Percentiles rank a stretch among this genome's conserved stretches.
Evolutionary conservation across 108 stramenopile genomes (phyloP).

Genomic region (Cyclotella atomus): DNA sequence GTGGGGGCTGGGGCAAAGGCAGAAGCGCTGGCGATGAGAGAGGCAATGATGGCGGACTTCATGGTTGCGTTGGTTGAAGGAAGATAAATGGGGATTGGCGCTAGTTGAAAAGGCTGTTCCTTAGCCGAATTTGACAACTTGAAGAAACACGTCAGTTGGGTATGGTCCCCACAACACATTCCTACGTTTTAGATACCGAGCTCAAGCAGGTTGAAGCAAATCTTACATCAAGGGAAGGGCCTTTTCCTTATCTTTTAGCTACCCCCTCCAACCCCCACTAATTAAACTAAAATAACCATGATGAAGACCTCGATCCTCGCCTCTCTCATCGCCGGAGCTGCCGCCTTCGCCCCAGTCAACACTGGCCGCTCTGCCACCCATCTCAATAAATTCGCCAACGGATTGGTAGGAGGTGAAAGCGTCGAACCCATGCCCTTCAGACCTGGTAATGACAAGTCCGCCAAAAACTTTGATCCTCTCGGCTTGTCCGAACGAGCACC

Average conservation of each 20-base stretch:
- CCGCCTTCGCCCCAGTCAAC: conserved; percentile 21
- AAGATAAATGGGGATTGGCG: too few species aligned
- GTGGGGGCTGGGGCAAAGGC: conserved; percentile 54
- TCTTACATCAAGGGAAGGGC: too few species aligned
- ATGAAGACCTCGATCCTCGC: conserved; percentile 33
- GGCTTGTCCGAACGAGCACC: conserved; percentile 68
- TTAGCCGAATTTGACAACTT: too few species aligned
- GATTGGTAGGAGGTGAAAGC: conserved; percentile 30
- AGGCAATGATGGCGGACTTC: conserved; percentile 66
- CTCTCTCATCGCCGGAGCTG: conserved; percentile 13
- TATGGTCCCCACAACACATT: too few species aligned
- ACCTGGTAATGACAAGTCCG: conserved; percentile 52
- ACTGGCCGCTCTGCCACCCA: conserved; percentile 5
- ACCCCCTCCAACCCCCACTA: neutral
- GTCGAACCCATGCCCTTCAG: conserved; percentile 69
- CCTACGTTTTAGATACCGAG: too few species aligned
- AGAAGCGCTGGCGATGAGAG: conserved; percentile 28
- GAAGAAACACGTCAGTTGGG: too few species aligned
- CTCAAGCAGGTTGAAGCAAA: neutral
- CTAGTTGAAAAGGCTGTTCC: too few species aligned
- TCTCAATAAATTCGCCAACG: conserved; percentile 36
- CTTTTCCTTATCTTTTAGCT: too few species aligned
- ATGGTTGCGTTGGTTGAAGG: conserved; percentile 34
- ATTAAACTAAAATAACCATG: conserved; percentile 15
- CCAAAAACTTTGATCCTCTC: conserved; percentile 71